Evolutionary conservation across 2,329 filamentous ascomycete species (phyloP).

Genomic region (Phialophora macrospora): DNA sequence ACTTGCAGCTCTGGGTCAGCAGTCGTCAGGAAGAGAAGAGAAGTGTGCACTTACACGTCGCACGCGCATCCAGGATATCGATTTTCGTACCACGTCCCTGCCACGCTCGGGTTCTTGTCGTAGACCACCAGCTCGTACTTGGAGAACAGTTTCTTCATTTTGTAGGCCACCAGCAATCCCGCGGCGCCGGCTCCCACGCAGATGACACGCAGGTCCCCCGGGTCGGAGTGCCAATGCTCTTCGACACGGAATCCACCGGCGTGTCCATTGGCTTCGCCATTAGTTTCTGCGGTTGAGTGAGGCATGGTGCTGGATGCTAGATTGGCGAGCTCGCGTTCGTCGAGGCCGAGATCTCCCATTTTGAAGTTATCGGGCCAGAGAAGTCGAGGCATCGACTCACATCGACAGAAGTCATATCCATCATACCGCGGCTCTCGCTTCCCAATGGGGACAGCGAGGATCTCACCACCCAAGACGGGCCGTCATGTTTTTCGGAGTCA

Average conservation of each 20-base stretch:
- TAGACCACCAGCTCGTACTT: constrained; percentile 48
- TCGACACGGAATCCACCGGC: neutral
- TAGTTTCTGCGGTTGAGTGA: neutral
- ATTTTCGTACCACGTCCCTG: constrained; percentile 51
- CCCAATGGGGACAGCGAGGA: neutral
- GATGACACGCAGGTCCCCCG: constrained; percentile 28
- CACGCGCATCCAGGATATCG: constrained; percentile 43
- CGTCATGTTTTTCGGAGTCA: neutral
- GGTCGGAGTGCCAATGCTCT: constrained; percentile 11
- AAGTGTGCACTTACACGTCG: constrained; percentile 12
- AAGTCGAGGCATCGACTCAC: neutral
- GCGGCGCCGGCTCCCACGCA: constrained; percentile 29
- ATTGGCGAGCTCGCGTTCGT: neutral
- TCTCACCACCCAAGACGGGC: neutral
- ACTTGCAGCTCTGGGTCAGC: neutral
- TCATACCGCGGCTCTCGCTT: too few species aligned
- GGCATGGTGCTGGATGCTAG: neutral
- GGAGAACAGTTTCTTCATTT: constrained; percentile 37
- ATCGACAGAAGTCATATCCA: neutral
- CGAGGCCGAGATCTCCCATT: neutral
- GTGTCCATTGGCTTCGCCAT: neutral
- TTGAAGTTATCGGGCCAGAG: neutral
- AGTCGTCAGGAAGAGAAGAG: too few species aligned
- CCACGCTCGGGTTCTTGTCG: constrained; percentile 48
- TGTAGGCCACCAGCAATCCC: constrained; percentile 28